phyloP scores from a whole-genome alignment of 176 grass and related monocot genomes.

The Cocos nucifera region DNA sequence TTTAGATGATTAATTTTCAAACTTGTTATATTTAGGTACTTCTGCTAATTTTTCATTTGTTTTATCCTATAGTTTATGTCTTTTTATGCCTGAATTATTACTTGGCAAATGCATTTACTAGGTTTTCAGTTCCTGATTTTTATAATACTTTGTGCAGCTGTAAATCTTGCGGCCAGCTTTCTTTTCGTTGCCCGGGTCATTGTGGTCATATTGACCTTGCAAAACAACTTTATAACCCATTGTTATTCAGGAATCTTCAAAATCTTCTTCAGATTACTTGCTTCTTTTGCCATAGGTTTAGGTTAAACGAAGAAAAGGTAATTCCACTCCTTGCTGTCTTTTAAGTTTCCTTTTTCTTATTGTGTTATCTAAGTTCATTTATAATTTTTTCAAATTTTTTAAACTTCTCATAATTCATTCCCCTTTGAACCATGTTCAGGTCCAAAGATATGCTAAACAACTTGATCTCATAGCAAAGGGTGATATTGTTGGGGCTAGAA shows the following conservation, averaged over 20 bases:
- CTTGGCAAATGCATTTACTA: neutral
- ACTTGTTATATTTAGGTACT: too few relatives aligned
- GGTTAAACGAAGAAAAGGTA: slow-evolving; percentile 40
- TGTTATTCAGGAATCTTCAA: slow-evolving; percentile 53
- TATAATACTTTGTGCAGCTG: slow-evolving; percentile 36
- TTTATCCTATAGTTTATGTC: too few relatives aligned
- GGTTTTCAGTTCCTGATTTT: slow-evolving; percentile 18
- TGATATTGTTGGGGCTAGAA: slow-evolving; percentile 55
- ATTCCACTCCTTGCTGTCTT: neutral
- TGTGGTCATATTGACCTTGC: slow-evolving; percentile 85
- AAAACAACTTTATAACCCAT: slow-evolving; percentile 64
- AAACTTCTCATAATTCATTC: neutral
- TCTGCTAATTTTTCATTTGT: too few relatives aligned
- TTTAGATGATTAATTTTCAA: too few relatives aligned
- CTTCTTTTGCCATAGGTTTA: slow-evolving; percentile 49
- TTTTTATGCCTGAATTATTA: too few relatives aligned
- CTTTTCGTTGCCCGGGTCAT: slow-evolving; percentile 61
- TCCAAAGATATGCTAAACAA: slow-evolving; percentile 39
- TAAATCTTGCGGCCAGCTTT: slow-evolving; percentile 69
- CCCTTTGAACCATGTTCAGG: slow-evolving; percentile 35
- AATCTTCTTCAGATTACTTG: slow-evolving; percentile 42
- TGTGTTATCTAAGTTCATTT: too few relatives aligned
- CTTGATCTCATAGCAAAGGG: slow-evolving; percentile 58
- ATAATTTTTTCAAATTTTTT: too few relatives aligned
- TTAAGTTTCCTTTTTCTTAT: too few relatives aligned